Base-by-base conservation (phyloP, 1,284 basidiomycete genomes). In the Leccinum solheimii region DNA sequence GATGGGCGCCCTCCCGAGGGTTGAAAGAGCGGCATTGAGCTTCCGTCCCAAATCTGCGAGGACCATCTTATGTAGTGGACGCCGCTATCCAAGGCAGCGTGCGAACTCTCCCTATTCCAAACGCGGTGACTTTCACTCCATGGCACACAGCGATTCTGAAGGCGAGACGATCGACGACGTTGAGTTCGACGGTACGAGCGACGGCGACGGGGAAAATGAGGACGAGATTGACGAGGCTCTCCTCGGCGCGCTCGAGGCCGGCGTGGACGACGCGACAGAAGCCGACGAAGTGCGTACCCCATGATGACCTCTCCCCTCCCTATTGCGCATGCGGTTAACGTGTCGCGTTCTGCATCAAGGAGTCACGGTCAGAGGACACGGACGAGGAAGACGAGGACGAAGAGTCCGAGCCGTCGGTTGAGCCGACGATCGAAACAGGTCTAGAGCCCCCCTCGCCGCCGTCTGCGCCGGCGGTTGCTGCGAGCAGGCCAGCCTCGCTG, bases 21-120 rank as follows among this genome's bases (percentile, higher is more conserved):
- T 94, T 27, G 92, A 92, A 62, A 99, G 86, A 45, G 97, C 97
- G 62, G 90, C 88, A 77, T 97, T 97, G 77, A 99, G 91, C 75
- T 91, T 93, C 69, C 92, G 86, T 64, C 97, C 97, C 63, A 99
- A 84, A 81, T 98, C 97, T 67, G 94, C 93, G 73, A 99, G 84
- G 75, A 99, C 97, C 97, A 98, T 97, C 71, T 9, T 43, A 43
- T 11, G 40, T 78, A 11, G 73, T 27, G 27, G 65, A 26, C 26
- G 26, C 69, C 60, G 8, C 14, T 64, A 65, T 67, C 61, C 61
- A 66, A 68, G 68, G 40, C 43, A 68, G 55, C 73, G 73, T 72
- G 70, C 61, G 73, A 68, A 69, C 60, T 60, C 56, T 14, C 11
- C 19, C 43, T 30, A 38, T 57, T 58, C 57, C 19, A 48, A 21